Base-by-base conservation (phyloP, 176 grass and related monocot genomes). In the Oryza meyeriana region DNA sequence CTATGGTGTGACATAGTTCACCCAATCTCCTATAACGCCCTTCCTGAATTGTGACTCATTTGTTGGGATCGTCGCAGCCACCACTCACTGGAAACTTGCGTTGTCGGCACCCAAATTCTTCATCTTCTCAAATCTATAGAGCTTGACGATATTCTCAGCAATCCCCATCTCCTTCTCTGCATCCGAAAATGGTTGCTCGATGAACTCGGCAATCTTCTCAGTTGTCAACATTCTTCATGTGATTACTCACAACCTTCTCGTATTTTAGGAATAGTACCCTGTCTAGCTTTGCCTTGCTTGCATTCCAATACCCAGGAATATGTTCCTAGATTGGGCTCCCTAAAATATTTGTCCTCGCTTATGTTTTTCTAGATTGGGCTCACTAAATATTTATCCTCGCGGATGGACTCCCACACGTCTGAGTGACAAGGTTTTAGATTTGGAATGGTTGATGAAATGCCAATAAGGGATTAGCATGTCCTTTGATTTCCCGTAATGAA, bases 401-500 rank as follows among this genome's bases (percentile, higher is more conserved):
- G 69, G 13, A 10, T 58, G 8, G 1, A 5, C 41, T 73, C 42
- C 14, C 47, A 73, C 12, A 73, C 12, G 3, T 17, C 70, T 6
- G 12, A 47, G n/a, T 7, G 42, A 40, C 38, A 40, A 0, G 2
- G 22, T n/a, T n/a, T n/a, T 25, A 11, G 7, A 10, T 2, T 4
- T 3, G 9, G 3, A n/a, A 10, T 39, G 20, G 20, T 25, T 35
- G 0, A 7, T 1, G 34, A 35, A 85, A 71, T 85, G 22, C 63
- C 71, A 85, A 2, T 33, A 6, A 0, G 88, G 85, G 8, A 85
- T 71, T 4, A 81, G 3, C 17, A 67, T n/a, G 50, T 89, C 87
- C 68, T 85, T 89, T 11, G 88, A 78, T 13, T 89, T 2, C 77
- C n/a, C 77, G 38, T 10, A n/a, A n/a, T n/a, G n/a, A n/a, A n/a